phyloP scores from a whole-genome alignment of 2,329 filamentous ascomycete genomes.

The Clonostachys sp. region DNA sequence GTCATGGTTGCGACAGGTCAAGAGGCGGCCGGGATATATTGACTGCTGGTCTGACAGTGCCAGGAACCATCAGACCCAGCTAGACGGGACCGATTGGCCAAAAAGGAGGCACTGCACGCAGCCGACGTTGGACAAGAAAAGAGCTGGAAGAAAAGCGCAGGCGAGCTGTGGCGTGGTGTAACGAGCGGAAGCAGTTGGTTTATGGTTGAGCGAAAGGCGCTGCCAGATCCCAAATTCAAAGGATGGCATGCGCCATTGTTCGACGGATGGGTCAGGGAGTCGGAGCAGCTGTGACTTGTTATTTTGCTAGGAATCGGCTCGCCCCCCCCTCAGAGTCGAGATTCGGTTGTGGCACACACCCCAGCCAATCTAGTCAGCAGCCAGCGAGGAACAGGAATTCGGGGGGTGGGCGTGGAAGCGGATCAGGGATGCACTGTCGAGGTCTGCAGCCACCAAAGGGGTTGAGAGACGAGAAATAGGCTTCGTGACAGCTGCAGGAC shows the following conservation, averaged over 20 bases:
- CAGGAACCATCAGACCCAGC: not conserved
- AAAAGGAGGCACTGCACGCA: not conserved
- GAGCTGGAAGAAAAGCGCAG: not conserved
- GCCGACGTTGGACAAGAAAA: not conserved
- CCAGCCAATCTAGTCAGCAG: too few species aligned
- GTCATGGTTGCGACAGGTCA: slow-evolving; percentile 1
- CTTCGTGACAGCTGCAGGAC: too few species aligned
- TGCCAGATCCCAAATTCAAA: not conserved
- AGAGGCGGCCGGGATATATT: not conserved
- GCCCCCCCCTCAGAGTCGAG: not conserved
- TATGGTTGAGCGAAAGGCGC: not conserved
- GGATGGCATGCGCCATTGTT: too few species aligned
- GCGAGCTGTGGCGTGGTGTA: not conserved
- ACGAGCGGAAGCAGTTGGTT: slow-evolving; percentile 2
- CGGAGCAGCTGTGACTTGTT: too few species aligned
- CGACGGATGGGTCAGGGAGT: too few species aligned
- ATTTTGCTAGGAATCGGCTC: too few species aligned
- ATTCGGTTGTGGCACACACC: not conserved
- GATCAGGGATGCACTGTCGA: too few species aligned
- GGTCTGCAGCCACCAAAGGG: too few species aligned
- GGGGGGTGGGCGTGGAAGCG: too few species aligned
- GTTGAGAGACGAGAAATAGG: too few species aligned
- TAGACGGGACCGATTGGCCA: not conserved
- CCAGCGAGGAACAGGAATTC: too few species aligned
- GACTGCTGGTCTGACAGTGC: not conserved